These are phyloP conservation scores for Marasmius oreades DNA, from an alignment of 1,284 basidiomycete species.

Conservation along the genomic window DNA sequence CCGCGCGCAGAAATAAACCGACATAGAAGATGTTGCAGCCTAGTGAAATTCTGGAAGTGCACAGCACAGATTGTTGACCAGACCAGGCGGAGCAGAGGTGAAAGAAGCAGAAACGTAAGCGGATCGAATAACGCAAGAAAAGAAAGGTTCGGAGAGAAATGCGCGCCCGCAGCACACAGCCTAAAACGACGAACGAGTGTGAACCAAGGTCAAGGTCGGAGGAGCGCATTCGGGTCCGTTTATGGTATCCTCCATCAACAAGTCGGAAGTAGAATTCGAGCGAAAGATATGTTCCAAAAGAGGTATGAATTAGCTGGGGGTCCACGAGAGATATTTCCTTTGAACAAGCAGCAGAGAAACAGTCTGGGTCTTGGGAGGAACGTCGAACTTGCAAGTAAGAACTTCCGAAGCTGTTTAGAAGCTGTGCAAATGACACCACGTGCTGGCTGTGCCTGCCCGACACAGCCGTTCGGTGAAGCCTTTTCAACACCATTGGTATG, in stretches of 20 bases:
- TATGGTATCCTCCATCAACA: background rate
- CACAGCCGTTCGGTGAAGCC: background rate
- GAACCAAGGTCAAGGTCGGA: background rate
- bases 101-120: background rate
- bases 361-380: background rate
- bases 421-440: background rate
- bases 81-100: background rate
- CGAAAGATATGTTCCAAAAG: background rate
- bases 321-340: background rate
- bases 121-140: background rate
- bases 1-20: background rate
- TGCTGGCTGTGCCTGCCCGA: background rate
- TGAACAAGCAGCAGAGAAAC: background rate
- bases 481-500: conserved; percentile 12
- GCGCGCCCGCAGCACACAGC: conserved; percentile 1
- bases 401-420: background rate
- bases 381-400: too few relatives aligned
- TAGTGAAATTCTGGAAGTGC: background rate
- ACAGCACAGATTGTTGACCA: background rate
- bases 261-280: background rate
- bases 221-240: background rate
- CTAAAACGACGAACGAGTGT: background rate
- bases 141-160: background rate
- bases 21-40: background rate
- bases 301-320: background rate